These are phyloP conservation scores for Backusella morwellensis DNA, from an alignment of 192 early-diverging fungal genomes.

Conservation along the genomic window DNA sequence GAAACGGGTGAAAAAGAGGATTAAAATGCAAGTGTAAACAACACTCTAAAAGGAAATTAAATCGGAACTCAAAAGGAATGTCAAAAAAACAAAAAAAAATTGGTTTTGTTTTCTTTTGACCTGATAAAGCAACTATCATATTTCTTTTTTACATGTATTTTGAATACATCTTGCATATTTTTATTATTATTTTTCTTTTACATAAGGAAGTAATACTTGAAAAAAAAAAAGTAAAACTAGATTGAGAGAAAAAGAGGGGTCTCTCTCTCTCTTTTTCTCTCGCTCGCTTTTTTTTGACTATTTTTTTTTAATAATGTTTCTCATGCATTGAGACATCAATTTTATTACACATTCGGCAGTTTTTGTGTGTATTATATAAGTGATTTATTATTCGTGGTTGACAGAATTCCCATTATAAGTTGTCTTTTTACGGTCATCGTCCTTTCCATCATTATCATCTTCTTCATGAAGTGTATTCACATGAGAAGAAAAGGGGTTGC, in stretches of 20 bases:
- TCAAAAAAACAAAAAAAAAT: background rate
- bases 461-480: constrained; percentile 6
- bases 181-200: too few relatives aligned
- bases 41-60: constrained; percentile 1
- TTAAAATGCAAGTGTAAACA: constrained; percentile 2
- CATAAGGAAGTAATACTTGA: too few relatives aligned
- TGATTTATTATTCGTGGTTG: constrained; percentile 31
- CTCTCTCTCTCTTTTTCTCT: too few relatives aligned
- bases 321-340: background rate
- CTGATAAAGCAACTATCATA: background rate
- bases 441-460: background rate
- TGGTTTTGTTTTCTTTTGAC: background rate
- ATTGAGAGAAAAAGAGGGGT: background rate
- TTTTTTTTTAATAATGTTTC: background rate
- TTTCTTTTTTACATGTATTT: background rate
- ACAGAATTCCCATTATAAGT: constrained; percentile 39
- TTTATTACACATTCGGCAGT: background rate
- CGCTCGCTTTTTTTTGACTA: background rate
- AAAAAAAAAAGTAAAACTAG: background rate
- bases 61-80: background rate
- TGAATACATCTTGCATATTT: background rate
- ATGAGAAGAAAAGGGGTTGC: background rate
- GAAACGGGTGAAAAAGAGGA: background rate
- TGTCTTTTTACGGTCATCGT: constrained; percentile 4
- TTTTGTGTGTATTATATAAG: background rate